phyloP scores from a whole-genome alignment of 1,284 basidiomycete genomes.

The Sporisorium graminicola region DNA sequence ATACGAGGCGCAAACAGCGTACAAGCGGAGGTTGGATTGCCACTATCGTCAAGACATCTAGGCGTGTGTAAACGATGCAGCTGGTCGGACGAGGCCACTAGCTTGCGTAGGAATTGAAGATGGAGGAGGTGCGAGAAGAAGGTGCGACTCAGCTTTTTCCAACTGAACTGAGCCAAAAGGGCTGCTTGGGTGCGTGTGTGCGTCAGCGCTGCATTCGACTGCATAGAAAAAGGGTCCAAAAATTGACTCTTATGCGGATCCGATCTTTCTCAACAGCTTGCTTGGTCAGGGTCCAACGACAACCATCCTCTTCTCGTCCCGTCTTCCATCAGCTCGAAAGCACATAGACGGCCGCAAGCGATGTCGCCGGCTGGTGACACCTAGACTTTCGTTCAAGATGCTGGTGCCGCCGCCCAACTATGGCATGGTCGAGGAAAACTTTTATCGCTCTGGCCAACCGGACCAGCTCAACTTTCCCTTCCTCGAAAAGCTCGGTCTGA shows the following conservation, averaged over 20 bases:
- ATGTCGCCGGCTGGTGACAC: neutral
- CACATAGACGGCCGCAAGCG: neutral
- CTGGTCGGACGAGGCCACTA: neutral
- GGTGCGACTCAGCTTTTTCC: slow-evolving; percentile 12
- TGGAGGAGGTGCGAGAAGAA: neutral
- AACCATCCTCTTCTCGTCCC: neutral
- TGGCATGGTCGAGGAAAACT: slow-evolving; percentile 73
- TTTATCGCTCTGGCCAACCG: slow-evolving; percentile 73
- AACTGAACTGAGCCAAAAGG: slow-evolving; percentile 1
- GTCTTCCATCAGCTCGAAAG: neutral
- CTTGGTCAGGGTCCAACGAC: neutral
- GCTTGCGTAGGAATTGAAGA: neutral
- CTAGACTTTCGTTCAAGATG: slow-evolving; percentile 38
- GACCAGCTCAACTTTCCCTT: slow-evolving; percentile 74
- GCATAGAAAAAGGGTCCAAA: slow-evolving; percentile 13
- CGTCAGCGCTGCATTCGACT: neutral
- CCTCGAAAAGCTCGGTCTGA: slow-evolving; percentile 72
- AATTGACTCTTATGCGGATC: slow-evolving; percentile 11
- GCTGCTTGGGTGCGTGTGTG: neutral
- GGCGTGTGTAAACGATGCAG: neutral
- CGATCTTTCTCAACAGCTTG: neutral
- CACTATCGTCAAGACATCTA: slow-evolving; percentile 3
- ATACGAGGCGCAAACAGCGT: neutral
- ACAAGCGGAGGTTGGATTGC: too few relatives aligned
- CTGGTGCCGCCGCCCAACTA: slow-evolving; percentile 73